Conservation (phyloP, 2,329 filamentous ascomycete species). For the Alternaria rosae region DNA sequence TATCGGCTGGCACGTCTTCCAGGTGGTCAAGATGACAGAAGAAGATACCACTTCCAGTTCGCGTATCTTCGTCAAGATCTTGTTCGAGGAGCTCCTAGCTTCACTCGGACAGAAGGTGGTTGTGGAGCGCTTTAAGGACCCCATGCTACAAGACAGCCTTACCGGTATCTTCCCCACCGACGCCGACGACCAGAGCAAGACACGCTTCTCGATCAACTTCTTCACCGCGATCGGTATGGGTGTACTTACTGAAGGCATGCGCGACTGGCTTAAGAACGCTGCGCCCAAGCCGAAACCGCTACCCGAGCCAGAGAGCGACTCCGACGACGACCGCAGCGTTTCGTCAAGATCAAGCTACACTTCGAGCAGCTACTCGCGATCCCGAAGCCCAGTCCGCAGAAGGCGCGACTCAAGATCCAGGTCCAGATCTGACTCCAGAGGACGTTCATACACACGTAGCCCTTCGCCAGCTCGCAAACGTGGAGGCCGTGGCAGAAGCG, state of each 20-base stretch:
- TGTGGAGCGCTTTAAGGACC: slow-evolving; percentile 78
- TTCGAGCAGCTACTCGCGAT: slow-evolving; percentile 37
- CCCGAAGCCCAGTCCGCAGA: slow-evolving; percentile 30
- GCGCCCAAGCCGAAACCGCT: slow-evolving; percentile 81
- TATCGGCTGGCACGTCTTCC: slow-evolving; percentile 90
- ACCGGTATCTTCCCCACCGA: slow-evolving; percentile 90
- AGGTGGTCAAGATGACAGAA: slow-evolving; percentile 87
- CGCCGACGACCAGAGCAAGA: slow-evolving; percentile 79
- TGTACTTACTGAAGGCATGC: slow-evolving; percentile 91
- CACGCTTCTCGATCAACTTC: slow-evolving; percentile 98
- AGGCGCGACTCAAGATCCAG: slow-evolving; percentile 33
- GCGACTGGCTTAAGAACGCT: slow-evolving; percentile 81
- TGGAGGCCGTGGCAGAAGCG: slow-evolving; percentile 27
- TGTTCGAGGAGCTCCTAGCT: slow-evolving; percentile 91
- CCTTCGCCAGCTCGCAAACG: slow-evolving; percentile 35
- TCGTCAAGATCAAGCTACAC: slow-evolving; percentile 46
- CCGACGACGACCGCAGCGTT: slow-evolving; percentile 43
- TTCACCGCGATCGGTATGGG: slow-evolving; percentile 99
- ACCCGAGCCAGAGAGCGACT: slow-evolving; percentile 45
- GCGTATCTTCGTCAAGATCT: slow-evolving; percentile 97
- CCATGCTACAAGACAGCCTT: slow-evolving; percentile 75
- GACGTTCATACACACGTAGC: slow-evolving; percentile 41
- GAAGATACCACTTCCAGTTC: slow-evolving; percentile 96
- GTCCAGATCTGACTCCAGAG: slow-evolving; percentile 37
- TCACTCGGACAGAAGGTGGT: slow-evolving; percentile 84